Evolutionary conservation across 2,329 filamentous ascomycete species (phyloP), one percentile per base, ranked within the genome.

Genomic region (Alternaria longipes): DNA sequence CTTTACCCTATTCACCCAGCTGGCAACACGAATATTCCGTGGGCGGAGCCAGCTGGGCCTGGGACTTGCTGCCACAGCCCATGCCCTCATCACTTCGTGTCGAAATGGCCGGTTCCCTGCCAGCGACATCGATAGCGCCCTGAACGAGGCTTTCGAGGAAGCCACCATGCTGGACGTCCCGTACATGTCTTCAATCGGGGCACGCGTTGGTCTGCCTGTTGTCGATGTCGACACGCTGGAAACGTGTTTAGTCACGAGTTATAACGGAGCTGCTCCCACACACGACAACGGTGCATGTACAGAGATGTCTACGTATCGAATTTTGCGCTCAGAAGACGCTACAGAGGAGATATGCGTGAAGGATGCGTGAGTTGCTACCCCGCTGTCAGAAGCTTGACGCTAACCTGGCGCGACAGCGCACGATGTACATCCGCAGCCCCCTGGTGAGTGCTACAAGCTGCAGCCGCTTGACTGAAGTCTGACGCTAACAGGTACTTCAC

Each of bases 111-210:
- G 47, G 34, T 51, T 51, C 38, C 32, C 47, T 16, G 47, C 47
- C 24, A 40, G 47, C 11, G 32, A 51, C 26, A 51, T 51, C 18
- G 47, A 51, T 26, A 18, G 26, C 22, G 47, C 47, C 18, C 34
- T 51, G 32, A 36, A 12, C 9, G 32, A 51, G 20, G 38, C 38
- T 20, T 51, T 51, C 47, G 34, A 51, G 9, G 47, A 51, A 36
- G 34, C 47, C 24, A 51, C 47, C 18, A 51, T 51, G 32, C 47
- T 51, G 12, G 47, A 51, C 20, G 16, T 22, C 24, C 16, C n/a
- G 12, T 51, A 51, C 32, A 51, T 51, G 32, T 51, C 47, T 40
- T 51, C 32, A 11, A 51, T 51, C 47, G 47, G 47, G 32, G 47
- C 47, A 36, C 28, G 47, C 22, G 24, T 40, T 8, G 47, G 47